These are phyloP conservation scores for Bocquillonia castaneifolia DNA, from an alignment of 441 rosid species.

Conservation along the genomic window DNA sequence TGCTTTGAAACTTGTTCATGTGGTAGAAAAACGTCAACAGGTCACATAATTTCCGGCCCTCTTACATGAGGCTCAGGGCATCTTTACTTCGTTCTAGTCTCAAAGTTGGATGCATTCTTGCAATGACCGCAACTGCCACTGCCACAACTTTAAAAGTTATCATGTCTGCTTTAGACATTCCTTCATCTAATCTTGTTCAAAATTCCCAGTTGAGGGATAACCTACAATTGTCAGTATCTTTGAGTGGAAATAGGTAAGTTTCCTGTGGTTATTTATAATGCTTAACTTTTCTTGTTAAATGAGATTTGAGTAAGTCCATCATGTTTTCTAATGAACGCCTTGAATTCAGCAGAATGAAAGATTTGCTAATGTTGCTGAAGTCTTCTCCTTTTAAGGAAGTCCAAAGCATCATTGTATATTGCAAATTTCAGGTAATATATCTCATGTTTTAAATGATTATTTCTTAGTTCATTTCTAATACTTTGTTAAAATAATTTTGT, in stretches of 20 bases:
- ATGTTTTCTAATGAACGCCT: constrained; percentile 19
- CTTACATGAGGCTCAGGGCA: constrained; percentile 91
- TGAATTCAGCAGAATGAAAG: constrained; percentile 63
- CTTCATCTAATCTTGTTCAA: constrained; percentile 70
- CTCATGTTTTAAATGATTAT: not conserved
- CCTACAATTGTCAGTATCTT: constrained; percentile 64
- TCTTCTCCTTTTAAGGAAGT: constrained; percentile 60
- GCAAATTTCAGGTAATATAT: constrained; percentile 81
- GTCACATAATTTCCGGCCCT: constrained; percentile 97
- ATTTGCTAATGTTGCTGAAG: constrained; percentile 57
- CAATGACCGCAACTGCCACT: constrained; percentile 97
- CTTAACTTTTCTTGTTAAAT: not conserved
- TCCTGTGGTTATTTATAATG: constrained; percentile 15
- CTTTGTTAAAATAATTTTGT: not conserved
- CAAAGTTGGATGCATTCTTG: constrained; percentile 68
- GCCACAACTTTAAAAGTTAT: constrained; percentile 60
- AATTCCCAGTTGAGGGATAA: constrained; percentile 65
- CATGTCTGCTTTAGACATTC: constrained; percentile 87
- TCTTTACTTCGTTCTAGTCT: constrained; percentile 61
- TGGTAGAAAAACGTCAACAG: constrained; percentile 32
- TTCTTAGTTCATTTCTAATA: not conserved
- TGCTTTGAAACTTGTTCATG: constrained; percentile 13
- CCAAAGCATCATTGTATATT: constrained; percentile 77
- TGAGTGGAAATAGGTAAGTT: constrained; percentile 70
- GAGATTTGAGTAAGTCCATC: constrained; percentile 11